Evolutionary conservation across 495 filamentous ascomycete species (phyloP).

Genomic region (Penicillium paxilli): DNA sequence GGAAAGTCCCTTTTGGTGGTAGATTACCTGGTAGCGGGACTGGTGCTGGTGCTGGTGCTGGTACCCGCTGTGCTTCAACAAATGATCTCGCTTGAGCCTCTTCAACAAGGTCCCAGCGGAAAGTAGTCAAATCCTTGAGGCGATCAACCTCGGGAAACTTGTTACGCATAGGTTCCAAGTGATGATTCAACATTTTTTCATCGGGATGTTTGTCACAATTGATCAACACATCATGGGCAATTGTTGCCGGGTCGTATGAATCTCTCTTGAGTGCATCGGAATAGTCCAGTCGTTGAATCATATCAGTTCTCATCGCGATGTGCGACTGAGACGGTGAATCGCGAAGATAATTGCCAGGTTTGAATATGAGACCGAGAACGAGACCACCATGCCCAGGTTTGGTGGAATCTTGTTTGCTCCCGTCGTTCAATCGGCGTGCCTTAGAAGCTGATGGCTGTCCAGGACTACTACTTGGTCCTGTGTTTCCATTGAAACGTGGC

Average conservation of each 20-base stretch:
- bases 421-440: conserved; percentile 5
- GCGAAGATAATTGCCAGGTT: not conserved
- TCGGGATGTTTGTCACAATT: conserved; percentile 60
- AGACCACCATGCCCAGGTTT: not conserved
- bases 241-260: conserved; percentile 59
- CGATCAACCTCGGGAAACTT: conserved; percentile 40
- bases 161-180: conserved; percentile 50
- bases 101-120: conserved; percentile 70
- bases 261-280: conserved; percentile 44
- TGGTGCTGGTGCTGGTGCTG: conserved; percentile 2
- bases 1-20: not conserved
- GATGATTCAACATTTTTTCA: conserved; percentile 57
- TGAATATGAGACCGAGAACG: not conserved
- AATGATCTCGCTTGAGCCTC: not conserved
- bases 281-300: conserved; percentile 45
- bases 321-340: not conserved
- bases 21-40: too few species aligned
- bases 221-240: conserved; percentile 66
- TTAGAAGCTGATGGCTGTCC: conserved; percentile 4
- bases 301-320: conserved; percentile 23
- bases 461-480: too few species aligned
- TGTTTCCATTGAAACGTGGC: not conserved
- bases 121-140: conserved; percentile 56
- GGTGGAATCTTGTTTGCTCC: not conserved
- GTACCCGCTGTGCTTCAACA: too few species aligned